Conservation (phyloP, 2,329 filamentous ascomycete species). For the Penicillium sp. region DNA sequence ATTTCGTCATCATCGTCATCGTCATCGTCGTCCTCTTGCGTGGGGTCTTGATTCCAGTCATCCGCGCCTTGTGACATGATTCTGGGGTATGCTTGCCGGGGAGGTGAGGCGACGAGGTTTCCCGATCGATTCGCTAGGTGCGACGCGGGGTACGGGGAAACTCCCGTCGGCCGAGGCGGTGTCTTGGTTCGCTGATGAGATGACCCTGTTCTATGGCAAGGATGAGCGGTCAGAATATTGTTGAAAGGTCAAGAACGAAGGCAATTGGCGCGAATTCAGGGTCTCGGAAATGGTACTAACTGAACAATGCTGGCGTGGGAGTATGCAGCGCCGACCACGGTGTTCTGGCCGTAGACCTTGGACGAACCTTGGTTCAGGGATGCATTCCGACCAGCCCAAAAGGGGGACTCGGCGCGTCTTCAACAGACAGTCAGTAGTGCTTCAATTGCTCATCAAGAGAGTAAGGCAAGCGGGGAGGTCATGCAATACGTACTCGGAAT, state of each 20-base stretch:
- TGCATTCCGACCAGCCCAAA: conserved; percentile 71
- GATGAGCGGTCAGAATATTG: conserved; percentile 22
- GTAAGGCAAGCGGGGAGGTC: background rate
- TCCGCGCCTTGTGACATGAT: conserved; percentile 81
- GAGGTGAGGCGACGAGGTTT: conserved; percentile 50
- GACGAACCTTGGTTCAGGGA: conserved; percentile 58
- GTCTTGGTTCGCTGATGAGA: conserved; percentile 67
- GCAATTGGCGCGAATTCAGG: conserved; percentile 49
- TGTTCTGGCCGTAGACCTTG: conserved; percentile 64
- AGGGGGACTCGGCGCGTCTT: conserved; percentile 79
- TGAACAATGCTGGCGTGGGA: conserved; percentile 95
- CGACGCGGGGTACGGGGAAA: conserved; percentile 57
- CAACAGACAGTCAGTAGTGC: conserved; percentile 16
- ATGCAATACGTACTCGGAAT: conserved; percentile 27
- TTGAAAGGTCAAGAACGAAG: background rate
- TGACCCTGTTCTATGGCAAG: conserved; percentile 20
- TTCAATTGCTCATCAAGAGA: conserved; percentile 2
- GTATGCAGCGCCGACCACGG: conserved; percentile 92
- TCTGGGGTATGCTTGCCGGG: conserved; percentile 75
- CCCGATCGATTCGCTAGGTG: conserved; percentile 51
- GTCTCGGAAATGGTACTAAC: conserved; percentile 48
- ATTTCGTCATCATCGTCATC: conserved; percentile 70
- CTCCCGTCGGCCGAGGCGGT: conserved; percentile 65
- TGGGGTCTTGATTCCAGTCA: conserved; percentile 66
- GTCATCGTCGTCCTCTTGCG: conserved; percentile 67